Percentiles rank a stretch among this genome's conserved stretches.
Evolutionary conservation across 768 basidiomycete species (phyloP).

Genomic region (Lactifluus piperatus): DNA sequence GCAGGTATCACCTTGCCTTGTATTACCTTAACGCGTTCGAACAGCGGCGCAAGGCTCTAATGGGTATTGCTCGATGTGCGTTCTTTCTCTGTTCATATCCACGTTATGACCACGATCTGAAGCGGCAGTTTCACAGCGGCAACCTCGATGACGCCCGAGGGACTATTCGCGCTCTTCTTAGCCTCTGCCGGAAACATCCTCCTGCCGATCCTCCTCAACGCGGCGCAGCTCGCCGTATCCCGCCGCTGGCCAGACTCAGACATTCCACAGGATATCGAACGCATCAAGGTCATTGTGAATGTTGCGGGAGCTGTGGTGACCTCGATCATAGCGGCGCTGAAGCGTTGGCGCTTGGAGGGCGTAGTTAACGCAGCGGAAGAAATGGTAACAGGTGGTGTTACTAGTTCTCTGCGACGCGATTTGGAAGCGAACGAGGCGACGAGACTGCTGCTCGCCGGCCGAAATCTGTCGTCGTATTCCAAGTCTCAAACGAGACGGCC

Average conservation of each 20-base stretch:
- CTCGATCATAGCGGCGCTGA: conserved; percentile 9
- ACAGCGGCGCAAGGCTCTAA: not conserved
- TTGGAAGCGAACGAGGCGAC: conserved; percentile 9
- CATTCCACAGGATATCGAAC: conserved; percentile 10
- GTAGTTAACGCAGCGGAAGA: not conserved
- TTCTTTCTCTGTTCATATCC: not conserved
- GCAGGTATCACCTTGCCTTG: conserved; percentile 11
- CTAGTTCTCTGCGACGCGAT: not conserved
- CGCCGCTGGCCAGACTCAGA: conserved; percentile 13
- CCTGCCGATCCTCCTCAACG: conserved; percentile 13
- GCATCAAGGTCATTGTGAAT: conserved; percentile 15
- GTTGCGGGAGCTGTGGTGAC: conserved; percentile 1
- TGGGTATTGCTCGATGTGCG: not conserved
- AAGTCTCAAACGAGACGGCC: no score
- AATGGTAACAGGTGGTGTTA: no score
- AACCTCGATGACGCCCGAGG: conserved; percentile 5
- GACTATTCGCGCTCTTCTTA: not conserved
- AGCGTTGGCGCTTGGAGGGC: conserved; percentile 2
- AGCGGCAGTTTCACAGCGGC: not conserved
- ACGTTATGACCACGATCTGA: not conserved
- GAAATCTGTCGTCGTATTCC: not conserved
- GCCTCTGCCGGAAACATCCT: conserved; percentile 9
- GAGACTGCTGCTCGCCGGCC: not conserved
- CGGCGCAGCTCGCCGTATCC: conserved; percentile 11
- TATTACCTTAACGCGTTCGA: conserved; percentile 14